These are phyloP conservation scores for Pythium coloratum DNA, from an alignment of 352 stramenopile species.

Conservation along the genomic window DNA sequence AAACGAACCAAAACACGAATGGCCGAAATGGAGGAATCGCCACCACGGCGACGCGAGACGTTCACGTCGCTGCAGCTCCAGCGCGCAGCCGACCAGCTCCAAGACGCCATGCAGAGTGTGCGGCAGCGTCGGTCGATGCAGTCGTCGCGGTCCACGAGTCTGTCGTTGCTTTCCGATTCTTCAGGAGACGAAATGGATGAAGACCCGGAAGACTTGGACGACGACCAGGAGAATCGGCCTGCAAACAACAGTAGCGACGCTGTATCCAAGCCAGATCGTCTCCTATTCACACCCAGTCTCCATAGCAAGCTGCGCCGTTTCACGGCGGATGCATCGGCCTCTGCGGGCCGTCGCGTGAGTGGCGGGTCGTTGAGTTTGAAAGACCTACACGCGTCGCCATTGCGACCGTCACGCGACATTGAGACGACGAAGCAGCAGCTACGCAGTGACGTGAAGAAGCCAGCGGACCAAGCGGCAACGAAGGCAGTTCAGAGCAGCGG, in stretches of 20 bases:
- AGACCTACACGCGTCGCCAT: conserved; percentile 18
- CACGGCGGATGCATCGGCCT: conserved; percentile 10
- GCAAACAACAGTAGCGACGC: background rate
- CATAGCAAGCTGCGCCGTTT: conserved; percentile 11
- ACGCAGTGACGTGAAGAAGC: conserved; percentile 1
- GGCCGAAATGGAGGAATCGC: conserved; percentile 8
- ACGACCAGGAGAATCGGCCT: conserved; percentile 16
- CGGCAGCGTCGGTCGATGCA: conserved; percentile 28
- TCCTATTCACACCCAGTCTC: background rate
- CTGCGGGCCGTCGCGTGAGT: background rate
- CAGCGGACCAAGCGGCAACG: background rate
- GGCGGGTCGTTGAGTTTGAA: conserved; percentile 18
- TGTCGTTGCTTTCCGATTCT: conserved; percentile 21
- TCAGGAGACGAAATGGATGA: conserved; percentile 4
- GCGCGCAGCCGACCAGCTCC: conserved; percentile 50
- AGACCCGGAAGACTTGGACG: background rate
- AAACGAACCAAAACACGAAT: background rate
- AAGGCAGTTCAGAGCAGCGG: background rate
- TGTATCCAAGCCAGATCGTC: background rate
- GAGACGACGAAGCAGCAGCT: background rate
- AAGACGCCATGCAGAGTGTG: conserved; percentile 47
- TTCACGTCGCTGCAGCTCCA: conserved; percentile 37
- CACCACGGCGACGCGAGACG: conserved; percentile 18
- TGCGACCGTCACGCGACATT: conserved; percentile 7
- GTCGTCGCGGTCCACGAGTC: conserved; percentile 10